Evolutionary conservation across 306 rosid species (phyloP), one percentile per base, ranked within the genome.

Genomic region (Acacia crassicarpa): DNA sequence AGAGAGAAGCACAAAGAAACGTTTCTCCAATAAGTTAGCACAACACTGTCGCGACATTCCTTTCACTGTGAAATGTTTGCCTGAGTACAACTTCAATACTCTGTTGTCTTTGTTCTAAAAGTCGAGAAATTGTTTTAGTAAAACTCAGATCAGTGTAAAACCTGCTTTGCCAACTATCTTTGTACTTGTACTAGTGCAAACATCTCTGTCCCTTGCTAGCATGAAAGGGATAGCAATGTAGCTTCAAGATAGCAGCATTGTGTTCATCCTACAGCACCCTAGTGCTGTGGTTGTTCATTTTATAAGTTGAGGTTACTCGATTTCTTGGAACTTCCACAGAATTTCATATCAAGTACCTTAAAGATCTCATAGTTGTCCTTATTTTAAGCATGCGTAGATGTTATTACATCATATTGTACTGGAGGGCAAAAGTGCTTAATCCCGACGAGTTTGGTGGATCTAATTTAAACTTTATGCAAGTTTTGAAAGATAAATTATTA

Each of bases 221-320:
- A 73, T n/a, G 63, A 46, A 22, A 61, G 71, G 66, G 46, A 77
- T 61, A 16, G 78, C 49, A 58, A 59, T 43, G 30, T 3, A 41
- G 43, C 74, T 67, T 8, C 17, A 13, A 23, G 43, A 63, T 15
- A 72, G 73, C 44, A 45, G 10, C 73, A 72, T n/a, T 44, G 2
- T 80, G 78, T 59, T 72, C 62, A 63, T 80, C 45, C 43, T 56
- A 79, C 63, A 54, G 67, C 38, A 12, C 71, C 35, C 25, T 73
- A 22, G 49, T 72, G 38, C 53, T 46, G 20, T 72, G 79, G 61
- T 54, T 54, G 23, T 49, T 74, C 45, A 38, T 48, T 63, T 62
- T 46, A 11, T 46, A 61, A 15, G 46, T 27, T 71, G 44, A 79
- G 32, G 68, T 66, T 25, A 53, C 58, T 53, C 53, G 67, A 23